phyloP scores from a whole-genome alignment of 306 rosid genomes.

The Canavalia gladiata region DNA sequence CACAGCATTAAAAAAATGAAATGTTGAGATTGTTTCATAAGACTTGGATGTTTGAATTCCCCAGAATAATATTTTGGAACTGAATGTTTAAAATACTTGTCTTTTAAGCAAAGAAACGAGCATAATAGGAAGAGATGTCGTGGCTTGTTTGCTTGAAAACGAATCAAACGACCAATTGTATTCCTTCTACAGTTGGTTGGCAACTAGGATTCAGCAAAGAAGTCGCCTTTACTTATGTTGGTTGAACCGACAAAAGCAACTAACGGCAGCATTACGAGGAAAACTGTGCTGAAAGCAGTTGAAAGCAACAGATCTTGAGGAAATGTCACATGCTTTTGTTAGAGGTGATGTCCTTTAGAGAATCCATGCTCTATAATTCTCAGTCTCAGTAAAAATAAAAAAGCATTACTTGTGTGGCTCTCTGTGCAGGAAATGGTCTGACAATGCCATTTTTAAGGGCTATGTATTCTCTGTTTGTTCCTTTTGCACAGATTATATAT shows the following conservation, averaged over 20 bases:
- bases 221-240: background rate
- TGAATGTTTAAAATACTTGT: no score
- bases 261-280: background rate
- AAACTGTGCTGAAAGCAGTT: background rate
- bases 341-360: background rate
- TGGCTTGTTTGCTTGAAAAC: no score
- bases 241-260: background rate
- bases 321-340: background rate
- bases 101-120: background rate
- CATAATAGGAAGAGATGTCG: no score
- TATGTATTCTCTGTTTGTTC: background rate
- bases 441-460: background rate
- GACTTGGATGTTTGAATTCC: no score
- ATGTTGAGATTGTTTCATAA: no score
- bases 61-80: no score
- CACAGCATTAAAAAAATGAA: no score
- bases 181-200: background rate
- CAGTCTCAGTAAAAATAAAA: background rate
- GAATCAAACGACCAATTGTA: no score
- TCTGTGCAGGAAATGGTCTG: slow-evolving; percentile 12
- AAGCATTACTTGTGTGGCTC: background rate
- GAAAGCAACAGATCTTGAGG: background rate
- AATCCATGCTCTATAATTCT: no score
- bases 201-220: background rate
- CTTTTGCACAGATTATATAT: background rate